These are phyloP conservation scores for Botrytis paeoniae DNA, from an alignment of 2,329 filamentous ascomycete species.

Conservation along the genomic window DNA sequence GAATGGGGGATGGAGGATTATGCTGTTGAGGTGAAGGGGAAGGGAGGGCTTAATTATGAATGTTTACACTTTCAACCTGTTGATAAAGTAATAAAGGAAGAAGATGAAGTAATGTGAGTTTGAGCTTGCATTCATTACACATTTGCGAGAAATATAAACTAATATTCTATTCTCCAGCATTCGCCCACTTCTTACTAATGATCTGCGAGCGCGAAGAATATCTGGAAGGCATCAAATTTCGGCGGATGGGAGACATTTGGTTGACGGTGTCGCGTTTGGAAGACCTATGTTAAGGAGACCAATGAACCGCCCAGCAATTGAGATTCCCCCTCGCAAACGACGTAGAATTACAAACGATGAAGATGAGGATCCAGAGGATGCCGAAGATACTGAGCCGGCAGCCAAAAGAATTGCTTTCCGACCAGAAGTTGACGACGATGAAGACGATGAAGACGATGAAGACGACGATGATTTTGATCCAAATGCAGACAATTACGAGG, in stretches of 20 bases:
- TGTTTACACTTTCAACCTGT: constrained; percentile 82
- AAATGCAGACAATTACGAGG: constrained; percentile 25
- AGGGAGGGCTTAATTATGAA: constrained; percentile 65
- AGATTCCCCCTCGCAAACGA: constrained; percentile 72
- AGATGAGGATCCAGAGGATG: constrained; percentile 40
- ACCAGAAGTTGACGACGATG: constrained; percentile 16
- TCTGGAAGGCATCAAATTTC: constrained; percentile 81
- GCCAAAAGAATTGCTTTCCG: constrained; percentile 30
- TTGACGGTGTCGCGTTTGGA: constrained; percentile 85
- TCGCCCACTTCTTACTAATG: constrained; percentile 70
- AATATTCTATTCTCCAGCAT: constrained; percentile 52
- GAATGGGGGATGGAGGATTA: constrained; percentile 92
- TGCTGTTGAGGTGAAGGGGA: constrained; percentile 66
- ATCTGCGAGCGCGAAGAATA: constrained; percentile 68
- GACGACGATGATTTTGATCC: constrained; percentile 33
- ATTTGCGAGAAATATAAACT: constrained; percentile 13
- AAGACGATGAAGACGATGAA: constrained; percentile 23
- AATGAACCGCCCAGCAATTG: constrained; percentile 61
- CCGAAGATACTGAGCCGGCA: constrained; percentile 22
- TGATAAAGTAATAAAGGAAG: constrained; percentile 68
- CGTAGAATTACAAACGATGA: constrained; percentile 49
- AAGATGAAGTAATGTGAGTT: constrained; percentile 77
- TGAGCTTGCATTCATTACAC: neutral
- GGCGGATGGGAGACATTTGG: constrained; percentile 70
- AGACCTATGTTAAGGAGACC: constrained; percentile 62